Conservation (phyloP, 202 grass and related monocot species). For the Eragrostis tef region DNA sequence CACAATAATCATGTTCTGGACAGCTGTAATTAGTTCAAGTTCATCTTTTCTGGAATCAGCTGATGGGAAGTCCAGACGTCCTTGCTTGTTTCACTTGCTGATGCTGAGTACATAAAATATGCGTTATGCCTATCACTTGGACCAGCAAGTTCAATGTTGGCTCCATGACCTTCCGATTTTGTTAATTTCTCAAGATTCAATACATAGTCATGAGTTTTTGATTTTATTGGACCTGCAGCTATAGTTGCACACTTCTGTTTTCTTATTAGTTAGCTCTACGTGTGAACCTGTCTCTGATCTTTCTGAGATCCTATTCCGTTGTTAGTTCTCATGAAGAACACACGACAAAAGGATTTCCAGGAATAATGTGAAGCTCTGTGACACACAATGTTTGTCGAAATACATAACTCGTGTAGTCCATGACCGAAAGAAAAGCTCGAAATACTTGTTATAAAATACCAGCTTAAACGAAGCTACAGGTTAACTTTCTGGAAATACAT, state of each 20-base stretch:
- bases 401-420: too few species aligned
- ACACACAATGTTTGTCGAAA: too few species aligned
- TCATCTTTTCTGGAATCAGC: not conserved
- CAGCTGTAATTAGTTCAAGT: slow-evolving; percentile 15
- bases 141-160: slow-evolving; percentile 26
- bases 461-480: too few species aligned
- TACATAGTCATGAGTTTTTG: not conserved
- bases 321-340: not conserved
- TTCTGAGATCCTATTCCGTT: not conserved
- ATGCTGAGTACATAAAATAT: not conserved
- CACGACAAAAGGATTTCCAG: not conserved
- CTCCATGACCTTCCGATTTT: slow-evolving; percentile 23
- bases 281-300: not conserved
- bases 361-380: not conserved
- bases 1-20: not conserved
- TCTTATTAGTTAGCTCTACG: slow-evolving; percentile 29
- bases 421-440: too few species aligned
- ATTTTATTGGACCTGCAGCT: slow-evolving; percentile 16
- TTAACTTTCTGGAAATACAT: not conserved
- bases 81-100: slow-evolving; percentile 12
- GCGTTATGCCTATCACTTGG: not conserved
- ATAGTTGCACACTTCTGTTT: not conserved
- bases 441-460: too few species aligned
- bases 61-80: not conserved
- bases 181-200: slow-evolving; percentile 2